These are phyloP conservation scores for Malassezia sp. DNA, from an alignment of 1,284 basidiomycete species.

Conservation along the genomic window DNA sequence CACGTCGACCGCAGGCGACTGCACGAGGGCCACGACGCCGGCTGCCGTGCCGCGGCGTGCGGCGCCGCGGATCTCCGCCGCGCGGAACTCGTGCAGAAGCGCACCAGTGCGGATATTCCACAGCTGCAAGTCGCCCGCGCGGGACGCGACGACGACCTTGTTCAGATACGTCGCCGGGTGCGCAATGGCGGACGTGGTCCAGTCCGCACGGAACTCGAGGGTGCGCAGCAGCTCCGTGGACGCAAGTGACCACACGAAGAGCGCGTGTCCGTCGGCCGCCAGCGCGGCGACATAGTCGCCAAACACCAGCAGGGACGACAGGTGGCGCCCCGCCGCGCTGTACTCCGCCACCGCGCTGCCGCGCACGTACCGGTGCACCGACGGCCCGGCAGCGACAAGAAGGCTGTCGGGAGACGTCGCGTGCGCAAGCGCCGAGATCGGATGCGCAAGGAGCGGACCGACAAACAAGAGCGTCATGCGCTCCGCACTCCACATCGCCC, in stretches of 20 bases:
- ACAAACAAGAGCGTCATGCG: slow-evolving; percentile 87
- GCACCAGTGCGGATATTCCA: slow-evolving; percentile 69
- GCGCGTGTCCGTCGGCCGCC: slow-evolving; percentile 64
- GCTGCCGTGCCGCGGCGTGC: neutral
- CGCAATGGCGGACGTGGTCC: slow-evolving; percentile 69
- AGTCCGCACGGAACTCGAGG: slow-evolving; percentile 46
- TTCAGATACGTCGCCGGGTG: slow-evolving; percentile 96
- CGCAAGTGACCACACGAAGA: slow-evolving; percentile 64
- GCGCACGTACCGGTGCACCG: slow-evolving; percentile 66
- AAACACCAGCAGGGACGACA: slow-evolving; percentile 30
- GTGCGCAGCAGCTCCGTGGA: slow-evolving; percentile 17
- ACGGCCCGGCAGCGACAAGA: slow-evolving; percentile 63
- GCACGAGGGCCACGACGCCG: slow-evolving; percentile 54
- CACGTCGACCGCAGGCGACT: slow-evolving; percentile 91
- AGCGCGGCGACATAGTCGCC: slow-evolving; percentile 39
- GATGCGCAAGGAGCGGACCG: slow-evolving; percentile 66
- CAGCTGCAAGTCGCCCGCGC: slow-evolving; percentile 71
- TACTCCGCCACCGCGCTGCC: slow-evolving; percentile 63
- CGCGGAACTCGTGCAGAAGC: slow-evolving; percentile 49
- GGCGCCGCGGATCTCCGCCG: slow-evolving; percentile 19
- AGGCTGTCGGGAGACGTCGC: slow-evolving; percentile 71
- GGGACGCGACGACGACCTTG: slow-evolving; percentile 77
- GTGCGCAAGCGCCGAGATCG: slow-evolving; percentile 60
- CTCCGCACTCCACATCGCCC: slow-evolving; percentile 93
- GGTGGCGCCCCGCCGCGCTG: slow-evolving; percentile 17